Evolutionary conservation across 108 stramenopile genomes (phyloP).

Genomic region (Cyclostephanos tholiformis): DNA sequence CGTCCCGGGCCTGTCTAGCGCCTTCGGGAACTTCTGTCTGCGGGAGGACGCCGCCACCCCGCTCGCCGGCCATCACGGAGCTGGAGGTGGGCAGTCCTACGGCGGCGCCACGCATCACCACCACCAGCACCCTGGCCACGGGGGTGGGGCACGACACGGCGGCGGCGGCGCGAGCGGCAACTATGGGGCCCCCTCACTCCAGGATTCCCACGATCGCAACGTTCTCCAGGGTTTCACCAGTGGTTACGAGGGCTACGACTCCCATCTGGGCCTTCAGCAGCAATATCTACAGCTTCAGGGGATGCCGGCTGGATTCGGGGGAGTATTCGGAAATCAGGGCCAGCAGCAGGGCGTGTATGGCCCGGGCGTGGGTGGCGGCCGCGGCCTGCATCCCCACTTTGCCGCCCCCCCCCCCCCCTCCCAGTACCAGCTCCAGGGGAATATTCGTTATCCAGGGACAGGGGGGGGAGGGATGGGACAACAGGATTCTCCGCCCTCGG

Average conservation of each 20-base stretch:
- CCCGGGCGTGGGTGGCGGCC: not conserved
- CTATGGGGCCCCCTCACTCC: not conserved
- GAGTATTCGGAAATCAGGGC: constrained; percentile 8
- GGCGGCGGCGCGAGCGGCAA: not conserved
- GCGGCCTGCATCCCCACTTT: not conserved
- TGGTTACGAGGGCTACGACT: constrained; percentile 1
- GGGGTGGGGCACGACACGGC: not conserved
- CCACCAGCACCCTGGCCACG: not conserved
- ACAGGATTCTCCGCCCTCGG: not conserved
- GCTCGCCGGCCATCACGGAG: constrained; percentile 1
- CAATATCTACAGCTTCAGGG: not conserved
- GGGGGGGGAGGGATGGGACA: constrained; percentile 2
- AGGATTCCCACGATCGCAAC: constrained; percentile 5
- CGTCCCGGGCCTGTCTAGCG: constrained; percentile 19
- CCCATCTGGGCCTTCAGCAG: not conserved
- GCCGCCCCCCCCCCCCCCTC: not conserved
- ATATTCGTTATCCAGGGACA: not conserved
- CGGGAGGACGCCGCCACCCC: not conserved
- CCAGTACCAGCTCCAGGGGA: constrained; percentile 3
- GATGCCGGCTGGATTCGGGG: not conserved
- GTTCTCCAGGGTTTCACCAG: constrained; percentile 2
- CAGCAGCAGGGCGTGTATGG: constrained; percentile 13
- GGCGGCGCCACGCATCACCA: not conserved
- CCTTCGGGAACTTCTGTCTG: constrained; percentile 29
- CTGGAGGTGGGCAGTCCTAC: not conserved